These are phyloP conservation scores for Pyronema omphalodes DNA, from an alignment of 495 filamentous ascomycete species.

Conservation along the genomic window DNA sequence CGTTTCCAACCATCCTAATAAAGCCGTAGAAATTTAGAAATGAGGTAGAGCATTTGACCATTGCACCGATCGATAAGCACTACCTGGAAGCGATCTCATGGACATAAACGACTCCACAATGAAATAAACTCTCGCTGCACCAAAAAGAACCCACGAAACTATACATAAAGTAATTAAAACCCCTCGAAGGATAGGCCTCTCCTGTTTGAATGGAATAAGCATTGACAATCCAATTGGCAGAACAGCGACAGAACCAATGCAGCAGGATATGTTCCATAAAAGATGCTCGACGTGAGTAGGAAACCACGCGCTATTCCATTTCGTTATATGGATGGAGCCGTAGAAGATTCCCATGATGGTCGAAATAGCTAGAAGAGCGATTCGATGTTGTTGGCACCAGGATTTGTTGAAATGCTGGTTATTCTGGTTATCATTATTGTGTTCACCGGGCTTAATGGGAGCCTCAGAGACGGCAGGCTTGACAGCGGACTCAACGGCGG, in stretches of 20 bases:
- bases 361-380: neutral
- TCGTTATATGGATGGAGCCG: neutral
- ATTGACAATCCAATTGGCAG: neutral
- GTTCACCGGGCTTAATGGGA: no score
- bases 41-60: neutral
- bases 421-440: neutral
- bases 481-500: no score
- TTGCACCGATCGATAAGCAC: neutral
- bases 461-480: no score
- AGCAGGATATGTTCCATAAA: neutral
- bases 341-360: neutral
- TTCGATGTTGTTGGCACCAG: neutral
- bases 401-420: neutral
- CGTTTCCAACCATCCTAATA: neutral
- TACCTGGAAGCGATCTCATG: neutral
- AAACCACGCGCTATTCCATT: neutral
- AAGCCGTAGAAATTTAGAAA: neutral
- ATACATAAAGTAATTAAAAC: neutral
- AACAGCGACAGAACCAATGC: neutral
- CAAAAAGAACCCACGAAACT: neutral
- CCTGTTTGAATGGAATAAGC: neutral
- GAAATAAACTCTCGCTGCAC: neutral
- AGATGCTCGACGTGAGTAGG: neutral
- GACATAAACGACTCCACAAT: neutral
- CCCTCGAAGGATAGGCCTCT: neutral